Evolutionary conservation across 2,329 filamentous ascomycete genomes (phyloP).

Genomic region (Didymella keratinophila): DNA sequence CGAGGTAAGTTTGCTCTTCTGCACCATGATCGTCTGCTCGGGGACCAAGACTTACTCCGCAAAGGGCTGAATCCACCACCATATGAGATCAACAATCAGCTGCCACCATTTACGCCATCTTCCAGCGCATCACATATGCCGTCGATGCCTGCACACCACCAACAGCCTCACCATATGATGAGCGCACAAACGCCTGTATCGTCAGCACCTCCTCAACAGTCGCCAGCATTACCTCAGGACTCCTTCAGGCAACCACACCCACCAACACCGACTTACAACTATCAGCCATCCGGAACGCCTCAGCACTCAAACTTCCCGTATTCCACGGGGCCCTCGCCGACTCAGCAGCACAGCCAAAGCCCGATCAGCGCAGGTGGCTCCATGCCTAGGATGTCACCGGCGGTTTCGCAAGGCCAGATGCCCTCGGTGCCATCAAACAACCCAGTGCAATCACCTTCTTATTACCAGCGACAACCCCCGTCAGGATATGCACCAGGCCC

Average conservation of each 20-base stretch:
- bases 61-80: conserved; percentile 72
- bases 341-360: conserved; percentile 55
- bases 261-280: conserved; percentile 70
- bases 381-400: conserved; percentile 62
- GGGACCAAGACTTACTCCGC: conserved; percentile 65
- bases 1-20: conserved; percentile 63
- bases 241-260: conserved; percentile 66
- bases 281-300: conserved; percentile 62
- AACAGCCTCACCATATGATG: conserved; percentile 57
- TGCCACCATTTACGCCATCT: conserved; percentile 68
- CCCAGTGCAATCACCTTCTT: conserved; percentile 54
- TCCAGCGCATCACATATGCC: conserved; percentile 60
- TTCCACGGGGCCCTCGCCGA: conserved; percentile 58
- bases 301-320: conserved; percentile 59
- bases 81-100: conserved; percentile 67
- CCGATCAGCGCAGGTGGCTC: conserved; percentile 57
- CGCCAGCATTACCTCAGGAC: conserved; percentile 67
- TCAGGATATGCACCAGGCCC: conserved; percentile 57
- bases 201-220: conserved; percentile 51
- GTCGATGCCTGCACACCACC: conserved; percentile 55
- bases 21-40: conserved; percentile 61
- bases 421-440: conserved; percentile 59
- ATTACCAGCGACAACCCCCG: conserved; percentile 59
- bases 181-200: conserved; percentile 52
- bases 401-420: conserved; percentile 53